Percentiles rank a stretch among this genome's conserved stretches.
Conservation (phyloP, 495 filamentous ascomycete genomes). For the Xylaria longipes region DNA sequence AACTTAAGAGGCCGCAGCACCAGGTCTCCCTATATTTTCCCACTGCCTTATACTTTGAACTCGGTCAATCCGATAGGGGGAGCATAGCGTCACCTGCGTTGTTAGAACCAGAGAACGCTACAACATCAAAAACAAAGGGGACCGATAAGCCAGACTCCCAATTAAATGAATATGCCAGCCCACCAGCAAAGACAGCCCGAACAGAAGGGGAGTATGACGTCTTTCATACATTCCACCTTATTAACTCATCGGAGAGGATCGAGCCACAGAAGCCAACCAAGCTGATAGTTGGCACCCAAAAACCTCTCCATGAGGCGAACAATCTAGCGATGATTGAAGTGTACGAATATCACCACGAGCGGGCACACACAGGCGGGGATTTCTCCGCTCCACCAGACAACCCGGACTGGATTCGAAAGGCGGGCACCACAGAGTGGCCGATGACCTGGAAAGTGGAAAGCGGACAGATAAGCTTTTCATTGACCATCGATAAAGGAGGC, state of each 20-base stretch:
- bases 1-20: not conserved
- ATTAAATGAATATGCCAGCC: not conserved
- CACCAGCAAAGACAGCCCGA: not conserved
- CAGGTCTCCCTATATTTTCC: not conserved
- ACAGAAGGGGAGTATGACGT: not conserved
- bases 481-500: not conserved
- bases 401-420: not conserved
- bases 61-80: not conserved
- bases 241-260: not conserved
- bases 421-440: not conserved
- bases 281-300: not conserved
- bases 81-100: not conserved
- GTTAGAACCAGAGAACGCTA: too few species aligned
- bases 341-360: not conserved
- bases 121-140: not conserved
- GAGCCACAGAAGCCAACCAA: not conserved
- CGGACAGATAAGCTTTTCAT: not conserved
- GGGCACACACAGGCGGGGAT: not conserved
- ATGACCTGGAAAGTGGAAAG: not conserved
- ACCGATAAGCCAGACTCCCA: not conserved
- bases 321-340: not conserved
- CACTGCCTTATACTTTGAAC: not conserved
- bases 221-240: not conserved
- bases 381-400: not conserved
- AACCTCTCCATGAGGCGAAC: not conserved